These are phyloP conservation scores for Talaromyces islandicus DNA, from an alignment of 2,329 filamentous ascomycete species.

Conservation along the genomic window DNA sequence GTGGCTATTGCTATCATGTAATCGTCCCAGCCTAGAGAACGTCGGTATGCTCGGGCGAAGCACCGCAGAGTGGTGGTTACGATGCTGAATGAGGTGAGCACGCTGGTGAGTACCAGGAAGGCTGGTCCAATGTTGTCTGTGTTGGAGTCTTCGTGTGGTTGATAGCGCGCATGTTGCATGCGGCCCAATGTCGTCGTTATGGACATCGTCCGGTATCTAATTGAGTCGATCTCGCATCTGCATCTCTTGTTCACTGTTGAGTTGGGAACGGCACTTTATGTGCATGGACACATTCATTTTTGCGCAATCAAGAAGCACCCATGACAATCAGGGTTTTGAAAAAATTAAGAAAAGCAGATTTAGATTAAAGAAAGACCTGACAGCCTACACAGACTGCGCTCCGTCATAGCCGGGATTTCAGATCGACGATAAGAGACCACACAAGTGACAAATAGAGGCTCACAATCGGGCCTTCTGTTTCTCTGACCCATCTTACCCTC, in stretches of 20 bases:
- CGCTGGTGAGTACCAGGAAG: neutral
- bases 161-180: neutral
- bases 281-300: neutral
- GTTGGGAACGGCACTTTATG: neutral
- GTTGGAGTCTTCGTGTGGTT: neutral
- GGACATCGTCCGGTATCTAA: neutral
- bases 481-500: neutral
- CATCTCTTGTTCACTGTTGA: neutral
- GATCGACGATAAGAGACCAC: neutral
- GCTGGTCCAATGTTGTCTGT: neutral
- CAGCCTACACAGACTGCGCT: neutral
- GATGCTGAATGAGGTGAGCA: neutral
- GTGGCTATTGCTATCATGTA: neutral
- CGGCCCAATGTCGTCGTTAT: neutral
- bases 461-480: neutral
- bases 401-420: neutral
- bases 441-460: neutral
- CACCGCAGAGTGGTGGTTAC: neutral
- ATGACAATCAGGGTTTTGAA: neutral
- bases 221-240: neutral
- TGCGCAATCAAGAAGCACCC: neutral
- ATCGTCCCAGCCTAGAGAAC: neutral
- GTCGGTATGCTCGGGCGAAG: neutral
- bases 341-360: neutral
- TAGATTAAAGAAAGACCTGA: neutral